Base-by-base conservation (phyloP, 192 early-diverging fungal genomes). In the Rhizophagus sp. region DNA sequence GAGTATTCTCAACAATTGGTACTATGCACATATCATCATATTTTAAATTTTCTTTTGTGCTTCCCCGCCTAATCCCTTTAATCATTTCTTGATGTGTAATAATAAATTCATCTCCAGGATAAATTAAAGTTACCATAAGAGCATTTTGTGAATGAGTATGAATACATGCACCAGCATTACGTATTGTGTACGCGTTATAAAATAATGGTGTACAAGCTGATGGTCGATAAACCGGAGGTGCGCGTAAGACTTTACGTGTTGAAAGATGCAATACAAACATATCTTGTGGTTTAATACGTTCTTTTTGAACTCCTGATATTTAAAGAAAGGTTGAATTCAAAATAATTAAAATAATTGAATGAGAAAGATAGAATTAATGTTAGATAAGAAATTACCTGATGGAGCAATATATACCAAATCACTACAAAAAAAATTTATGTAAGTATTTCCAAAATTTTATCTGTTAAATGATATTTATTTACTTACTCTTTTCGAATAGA, bases 1-100 rank as follows among this genome's bases (percentile, higher is more conserved):
- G 92, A 27, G 96, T 97, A 86, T 99, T 99, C 79, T 99, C 97
- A 39, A 99, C 91, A 81, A 99, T 99, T 1, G 97, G 97, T 7
- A 99, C 95, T 1, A 92, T 87, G 63, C 97, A 86, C 2, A 82
- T 94, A 81, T 97, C 96, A 83, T 91, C 92, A 81, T 95, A 97
- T 27, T 89, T 82, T 34, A 93, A 86, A 82, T 90, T 93, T 22
- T 85, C 81, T 67, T 89, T 88, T 2, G 89, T 85, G 47, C 81
- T 84, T 4, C 96, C 97, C 25, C 89, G 88, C 33, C 93, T 87
- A 69, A 99, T 99, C 8, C 97, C 97, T 87, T 99, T 99, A 87
- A 99, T 99, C 97, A 99, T 99, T 82, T 99, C 97, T 82, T 98
- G 96, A 84, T 98, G 95, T 11, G 95, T 94, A 74, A 99, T 97